Evolutionary conservation across 2,329 filamentous ascomycete species (phyloP).

Genomic region (Claviceps purpurea): DNA sequence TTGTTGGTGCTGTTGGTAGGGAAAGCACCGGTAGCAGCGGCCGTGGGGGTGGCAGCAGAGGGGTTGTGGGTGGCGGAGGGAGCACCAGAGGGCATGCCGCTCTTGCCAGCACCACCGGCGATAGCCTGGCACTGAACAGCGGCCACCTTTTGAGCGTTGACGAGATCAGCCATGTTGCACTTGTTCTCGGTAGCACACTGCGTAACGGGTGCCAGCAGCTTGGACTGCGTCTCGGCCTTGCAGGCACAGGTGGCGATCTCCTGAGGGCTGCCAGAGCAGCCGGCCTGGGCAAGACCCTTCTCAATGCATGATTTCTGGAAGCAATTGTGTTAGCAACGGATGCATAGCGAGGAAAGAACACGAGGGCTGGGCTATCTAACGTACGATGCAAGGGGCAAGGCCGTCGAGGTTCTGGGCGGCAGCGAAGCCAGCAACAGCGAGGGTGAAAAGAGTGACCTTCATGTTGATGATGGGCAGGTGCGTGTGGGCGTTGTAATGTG

Average conservation of each 20-base stretch:
- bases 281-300: slow-evolving; percentile 17
- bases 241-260: slow-evolving; percentile 24
- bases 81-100: background rate
- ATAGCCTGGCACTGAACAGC: slow-evolving; percentile 15
- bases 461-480: slow-evolving; percentile 17
- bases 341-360: background rate
- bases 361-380: slow-evolving; percentile 8
- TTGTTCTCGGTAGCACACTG: slow-evolving; percentile 18
- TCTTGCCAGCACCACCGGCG: background rate
- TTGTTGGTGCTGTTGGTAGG: background rate
- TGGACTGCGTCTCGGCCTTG: slow-evolving; percentile 21
- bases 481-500: background rate
- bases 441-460: slow-evolving; percentile 24
- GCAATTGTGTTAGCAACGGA: background rate
- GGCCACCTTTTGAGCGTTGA: slow-evolving; percentile 19
- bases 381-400: slow-evolving; percentile 27
- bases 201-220: slow-evolving; percentile 16
- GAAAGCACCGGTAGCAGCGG: slow-evolving; percentile 5
- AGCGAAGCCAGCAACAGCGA: slow-evolving; percentile 22
- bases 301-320: slow-evolving; percentile 21
- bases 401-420: slow-evolving; percentile 24
- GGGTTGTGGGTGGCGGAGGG: slow-evolving; percentile 2
- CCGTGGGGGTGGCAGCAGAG: background rate
- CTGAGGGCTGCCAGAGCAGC: background rate
- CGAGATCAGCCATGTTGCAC: slow-evolving; percentile 20